Conservation (phyloP, 164 flowering plant species). For the Platanus orientalis region DNA sequence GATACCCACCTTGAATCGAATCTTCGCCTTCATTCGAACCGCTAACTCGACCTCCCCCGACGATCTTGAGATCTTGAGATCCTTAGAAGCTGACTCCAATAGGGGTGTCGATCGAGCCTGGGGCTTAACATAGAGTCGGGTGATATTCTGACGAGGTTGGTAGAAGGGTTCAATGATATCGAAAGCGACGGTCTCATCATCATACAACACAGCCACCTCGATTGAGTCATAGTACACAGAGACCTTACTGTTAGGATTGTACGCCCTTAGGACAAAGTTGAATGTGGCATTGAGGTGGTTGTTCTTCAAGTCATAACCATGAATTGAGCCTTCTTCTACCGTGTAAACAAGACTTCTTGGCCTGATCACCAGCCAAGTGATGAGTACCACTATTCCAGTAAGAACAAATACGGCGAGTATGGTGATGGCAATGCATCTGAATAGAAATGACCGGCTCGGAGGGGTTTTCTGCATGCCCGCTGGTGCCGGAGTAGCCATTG, state of each 20-base stretch:
- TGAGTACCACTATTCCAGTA: constrained; percentile 44
- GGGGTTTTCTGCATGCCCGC: background rate
- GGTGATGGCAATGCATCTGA: constrained; percentile 23
- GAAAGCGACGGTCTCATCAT: constrained; percentile 43
- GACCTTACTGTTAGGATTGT: constrained; percentile 57
- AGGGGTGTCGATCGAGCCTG: constrained; percentile 29
- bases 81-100: constrained; percentile 19
- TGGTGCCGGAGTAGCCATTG: constrained; percentile 23
- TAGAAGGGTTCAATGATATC: constrained; percentile 37
- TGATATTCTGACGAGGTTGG: constrained; percentile 45
- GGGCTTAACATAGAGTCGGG: constrained; percentile 29
- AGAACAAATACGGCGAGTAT: constrained; percentile 40
- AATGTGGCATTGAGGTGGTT: constrained; percentile 49
- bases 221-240: constrained; percentile 56
- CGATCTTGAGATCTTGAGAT: constrained; percentile 33
- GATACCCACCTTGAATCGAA: constrained; percentile 56
- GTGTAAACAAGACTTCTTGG: constrained; percentile 46
- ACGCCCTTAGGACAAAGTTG: constrained; percentile 32
- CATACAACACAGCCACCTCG: constrained; percentile 32
- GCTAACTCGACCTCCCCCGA: constrained; percentile 39
- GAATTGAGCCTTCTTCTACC: constrained; percentile 46
- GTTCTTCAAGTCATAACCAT: constrained; percentile 35
- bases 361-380: constrained; percentile 49
- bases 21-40: constrained; percentile 42
- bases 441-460: constrained; percentile 5